Percentiles rank a stretch among this genome's conserved stretches.
These are phyloP conservation scores for Raphanus hybrid DNA, from an alignment of 441 rosid genomes.

Conservation along the genomic window DNA sequence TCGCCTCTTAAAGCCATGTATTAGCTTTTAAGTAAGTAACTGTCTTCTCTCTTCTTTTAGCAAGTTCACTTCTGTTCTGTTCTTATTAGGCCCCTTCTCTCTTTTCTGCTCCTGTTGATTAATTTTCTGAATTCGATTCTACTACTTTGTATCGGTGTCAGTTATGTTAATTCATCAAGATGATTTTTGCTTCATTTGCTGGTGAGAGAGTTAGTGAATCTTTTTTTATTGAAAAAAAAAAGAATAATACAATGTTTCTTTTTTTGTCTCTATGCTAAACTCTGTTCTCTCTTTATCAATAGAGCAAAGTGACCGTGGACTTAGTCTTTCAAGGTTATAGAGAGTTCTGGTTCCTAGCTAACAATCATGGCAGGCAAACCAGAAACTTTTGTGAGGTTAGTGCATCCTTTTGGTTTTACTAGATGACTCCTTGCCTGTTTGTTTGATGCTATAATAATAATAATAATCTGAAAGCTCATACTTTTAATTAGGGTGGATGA, in stretches of 20 bases:
- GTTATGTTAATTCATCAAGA: background rate
- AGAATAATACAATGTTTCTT: too few relatives aligned
- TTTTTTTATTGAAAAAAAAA: background rate
- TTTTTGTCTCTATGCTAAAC: too few relatives aligned
- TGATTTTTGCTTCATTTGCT: slow-evolving; percentile 15
- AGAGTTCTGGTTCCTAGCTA: background rate
- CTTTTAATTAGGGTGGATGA: slow-evolving; percentile 71
- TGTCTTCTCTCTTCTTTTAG: slow-evolving; percentile 31
- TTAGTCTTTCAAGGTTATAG: background rate
- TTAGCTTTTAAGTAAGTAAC: slow-evolving; percentile 29
- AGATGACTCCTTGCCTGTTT: slow-evolving; percentile 7
- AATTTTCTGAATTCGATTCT: background rate
- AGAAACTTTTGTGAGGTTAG: slow-evolving; percentile 35
- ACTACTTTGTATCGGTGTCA: background rate
- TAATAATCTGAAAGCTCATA: slow-evolving; percentile 14
- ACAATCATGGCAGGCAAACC: slow-evolving; percentile 40
- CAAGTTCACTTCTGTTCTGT: slow-evolving; percentile 7
- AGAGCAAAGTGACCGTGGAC: too few relatives aligned
- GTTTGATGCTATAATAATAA: slow-evolving; percentile 10
- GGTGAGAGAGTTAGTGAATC: background rate
- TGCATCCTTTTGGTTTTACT: background rate
- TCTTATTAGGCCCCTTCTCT: slow-evolving; percentile 16
- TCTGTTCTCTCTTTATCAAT: too few relatives aligned
- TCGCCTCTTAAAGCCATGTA: slow-evolving; percentile 16
- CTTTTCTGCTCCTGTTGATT: background rate